Evolutionary conservation across 345 rosid species (phyloP).

Genomic region (Lagerstroemia speciosa): DNA sequence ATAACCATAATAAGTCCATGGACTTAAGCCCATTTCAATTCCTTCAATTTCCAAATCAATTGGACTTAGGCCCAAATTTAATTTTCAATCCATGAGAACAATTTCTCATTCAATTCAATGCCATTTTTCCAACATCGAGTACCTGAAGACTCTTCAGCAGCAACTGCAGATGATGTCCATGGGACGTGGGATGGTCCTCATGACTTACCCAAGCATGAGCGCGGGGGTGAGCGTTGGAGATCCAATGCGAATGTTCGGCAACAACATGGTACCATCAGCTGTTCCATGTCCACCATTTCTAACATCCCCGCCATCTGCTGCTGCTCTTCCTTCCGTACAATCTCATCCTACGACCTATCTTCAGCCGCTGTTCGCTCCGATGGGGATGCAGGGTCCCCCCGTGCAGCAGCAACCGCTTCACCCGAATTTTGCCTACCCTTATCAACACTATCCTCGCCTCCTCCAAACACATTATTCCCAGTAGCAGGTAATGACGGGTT

Average conservation of each 20-base stretch:
- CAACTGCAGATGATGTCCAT: constrained; percentile 66
- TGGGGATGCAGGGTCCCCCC: not conserved
- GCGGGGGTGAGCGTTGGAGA: constrained; percentile 37
- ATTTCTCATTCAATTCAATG: no score
- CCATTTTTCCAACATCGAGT: no score
- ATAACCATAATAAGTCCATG: no score
- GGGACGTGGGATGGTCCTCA: constrained; percentile 61
- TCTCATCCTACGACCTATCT: not conserved
- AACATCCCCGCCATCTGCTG: not conserved
- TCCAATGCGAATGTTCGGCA: constrained; percentile 53
- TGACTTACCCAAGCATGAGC: constrained; percentile 35
- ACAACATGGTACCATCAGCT: constrained; percentile 31
- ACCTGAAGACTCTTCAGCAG: constrained; percentile 40
- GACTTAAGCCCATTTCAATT: no score
- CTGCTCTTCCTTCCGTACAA: not conserved
- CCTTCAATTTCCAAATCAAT: no score
- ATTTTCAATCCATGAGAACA: no score
- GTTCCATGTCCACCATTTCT: not conserved
- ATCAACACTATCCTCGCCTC: not conserved
- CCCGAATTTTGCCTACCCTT: not conserved
- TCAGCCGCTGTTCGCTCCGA: not conserved
- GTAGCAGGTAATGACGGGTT: no score
- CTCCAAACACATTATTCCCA: not conserved
- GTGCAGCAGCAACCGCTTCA: not conserved
- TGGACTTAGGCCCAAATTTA: no score